Evolutionary conservation across 164 flowering plant species (phyloP), one percentile per base, ranked within the genome.

Genomic region (Piper longum): DNA sequence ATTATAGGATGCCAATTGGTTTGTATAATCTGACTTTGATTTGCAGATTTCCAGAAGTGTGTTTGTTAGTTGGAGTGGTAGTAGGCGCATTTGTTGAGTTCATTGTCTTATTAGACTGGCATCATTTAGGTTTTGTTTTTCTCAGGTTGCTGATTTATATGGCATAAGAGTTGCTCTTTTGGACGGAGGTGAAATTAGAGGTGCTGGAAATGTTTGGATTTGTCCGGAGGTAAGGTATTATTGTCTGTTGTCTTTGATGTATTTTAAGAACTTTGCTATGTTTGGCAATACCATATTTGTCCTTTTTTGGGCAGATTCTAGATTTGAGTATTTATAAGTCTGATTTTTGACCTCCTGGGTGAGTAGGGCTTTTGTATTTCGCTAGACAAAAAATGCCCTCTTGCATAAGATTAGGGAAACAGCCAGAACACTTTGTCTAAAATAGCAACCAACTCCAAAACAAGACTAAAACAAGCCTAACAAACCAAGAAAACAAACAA

Each of bases 111-210:
- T 14, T 9, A 2, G 12, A 12, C 9, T 48, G 3, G 52, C 52
- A 9, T 5, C 56, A 26, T 26, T 66, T 36, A 54, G 55, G 63
- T 62, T 68, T 69, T 26, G 36, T 26, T 26, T 26, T 62, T 68
- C 68, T 56, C 76, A 93, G 99, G 88, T 93, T 75, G 97, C 97
- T 64, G 97, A 90, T 72, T 76, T 93, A 66, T 93, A 90, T 76
- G 99, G 99, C 69, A 93, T 93, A 66, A 77, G 97, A 82, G 99
- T 91, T 57, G 84, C 73, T 66, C 96, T 93, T 72, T 87, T 93
- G 64, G 96, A 93, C 81, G 97, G 99, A 74, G 99, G 99, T 74
- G 99, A 93, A 78, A 88, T 93, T 73, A 84, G 97, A 44, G 99
- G 99, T 36, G 97, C 99, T 43, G 99, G 99, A 70, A 86, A 90